A percentile compares a stretch with the other conserved stretches of the same genome.
Conservation (phyloP, 23 red algal genomes). For the Agarophyton chilense region DNA sequence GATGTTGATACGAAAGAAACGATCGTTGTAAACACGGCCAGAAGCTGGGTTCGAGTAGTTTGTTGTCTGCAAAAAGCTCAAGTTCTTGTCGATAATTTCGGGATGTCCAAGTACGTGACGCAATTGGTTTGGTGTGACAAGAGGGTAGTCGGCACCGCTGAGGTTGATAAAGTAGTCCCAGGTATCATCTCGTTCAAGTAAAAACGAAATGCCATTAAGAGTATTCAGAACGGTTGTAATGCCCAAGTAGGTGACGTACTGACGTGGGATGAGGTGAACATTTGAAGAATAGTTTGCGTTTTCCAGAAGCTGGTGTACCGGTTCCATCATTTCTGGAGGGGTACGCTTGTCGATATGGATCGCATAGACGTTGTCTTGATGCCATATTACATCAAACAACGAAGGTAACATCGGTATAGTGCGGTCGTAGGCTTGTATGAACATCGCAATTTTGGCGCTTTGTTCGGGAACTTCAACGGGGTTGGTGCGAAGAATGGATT, state of each 20-base stretch:
- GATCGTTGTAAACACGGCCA: not conserved
- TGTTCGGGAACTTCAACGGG: not conserved
- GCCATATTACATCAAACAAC: slow-evolving; percentile 25
- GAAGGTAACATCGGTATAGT: slow-evolving; percentile 4
- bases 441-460: slow-evolving; percentile 48
- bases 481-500: not conserved
- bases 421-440: slow-evolving; percentile 52
- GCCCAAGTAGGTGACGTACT: not conserved
- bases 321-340: not conserved
- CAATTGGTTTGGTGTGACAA: not conserved
- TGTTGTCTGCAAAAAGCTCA: slow-evolving; percentile 5
- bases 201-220: not conserved
- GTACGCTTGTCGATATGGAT: slow-evolving; percentile 87
- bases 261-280: not conserved
- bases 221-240: slow-evolving; percentile 21
- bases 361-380: slow-evolving; percentile 73
- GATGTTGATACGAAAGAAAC: not conserved
- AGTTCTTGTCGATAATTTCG: not conserved
- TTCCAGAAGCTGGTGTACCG: not conserved
- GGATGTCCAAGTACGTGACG: not conserved
- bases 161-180: slow-evolving; percentile 40
- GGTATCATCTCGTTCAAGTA: not conserved
- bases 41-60: not conserved
- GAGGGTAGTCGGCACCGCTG: slow-evolving; percentile 2
- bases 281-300: too few relatives aligned